Base-by-base conservation (phyloP, 164 flowering plant genomes). In the Cinnamomum chago region DNA sequence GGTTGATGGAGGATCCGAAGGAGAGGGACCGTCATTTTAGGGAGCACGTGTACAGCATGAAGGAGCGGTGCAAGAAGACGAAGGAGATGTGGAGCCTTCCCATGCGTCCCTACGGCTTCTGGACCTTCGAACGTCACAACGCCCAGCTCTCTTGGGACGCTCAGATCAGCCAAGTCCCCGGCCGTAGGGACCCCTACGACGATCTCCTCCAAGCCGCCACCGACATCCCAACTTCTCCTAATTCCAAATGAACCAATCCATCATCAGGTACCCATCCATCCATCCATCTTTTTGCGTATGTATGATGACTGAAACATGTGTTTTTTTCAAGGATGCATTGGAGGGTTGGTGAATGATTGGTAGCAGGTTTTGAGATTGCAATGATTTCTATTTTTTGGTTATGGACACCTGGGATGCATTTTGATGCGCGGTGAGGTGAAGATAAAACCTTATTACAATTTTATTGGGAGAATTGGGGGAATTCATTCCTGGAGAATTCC, bases 41-140 rank as follows among this genome's bases (percentile, higher is more conserved):
- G 79, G 94, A 93, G 78, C 97, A 85, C 68, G 25, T 91, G 9
- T 95, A 95, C 74, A 76, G 81, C 5, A 51, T 83, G 79, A 84
- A 89, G 80, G 97, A 89, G 18, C 76, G 79, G 20, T 91, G 98
- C 83, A 64, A 82, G 62, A 95, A 89, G 89, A 88, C 95, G 20
- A 92, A 91, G 86, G 97, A 95, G 84, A 92, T 90, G 92, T 91
- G 97, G 97, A 84, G 83, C 76, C 82, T 82, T 23, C 97, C 98
- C 11, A 71, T 91, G 12, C 93, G 98, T 23, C 98, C 98, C 6
- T 93, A 95, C 73, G 98, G 98, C 1, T 95, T 92, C 85, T 95
- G 98, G 98, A 95, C 97, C 1, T 91, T 95, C 69, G 97, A 92
- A 71, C 90, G 94, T 73, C 97, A 92, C 83, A 95, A 95, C 73